Evolutionary conservation across 306 rosid species (phyloP), one percentile per base, ranked within the genome.

Genomic region (Hippophae gyantsensis): DNA sequence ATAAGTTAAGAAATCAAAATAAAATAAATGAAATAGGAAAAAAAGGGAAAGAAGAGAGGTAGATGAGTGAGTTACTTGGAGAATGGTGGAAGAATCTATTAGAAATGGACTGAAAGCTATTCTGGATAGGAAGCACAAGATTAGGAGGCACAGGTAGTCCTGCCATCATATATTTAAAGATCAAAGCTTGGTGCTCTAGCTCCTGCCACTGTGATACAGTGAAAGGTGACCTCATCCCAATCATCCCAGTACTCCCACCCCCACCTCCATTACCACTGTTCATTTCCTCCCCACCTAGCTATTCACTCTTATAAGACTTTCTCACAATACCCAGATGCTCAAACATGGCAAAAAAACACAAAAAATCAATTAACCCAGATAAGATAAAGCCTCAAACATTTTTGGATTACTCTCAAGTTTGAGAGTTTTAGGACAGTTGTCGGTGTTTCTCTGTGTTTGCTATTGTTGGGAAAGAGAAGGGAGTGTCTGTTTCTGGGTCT

Each of bases 161-260:
- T 3, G 92, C 92, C 69, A 83, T 76, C 63, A 89, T 75, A 68
- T 86, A 89, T 81, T 83, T 89, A 68, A 89, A 89, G 78, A 89
- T 89, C 72, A 83, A 81, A 51, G 90, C 92, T 64, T 89, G 95
- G 67, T 83, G 95, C 63, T 89, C 97, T 46, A 89, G 84, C 81
- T 89, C 95, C 63, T 83, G 89, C 95, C 95, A 89, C 79, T 89
- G 97, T 2, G 89, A 74, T 71, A 72, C 79, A 57, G 97, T 89
- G 79, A 89, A 89, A 66, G 82, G 90, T 14, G 88, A 74, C 69
- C 82, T 82, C 59, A 60, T 56, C 54, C 82, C 75, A 40, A 46
- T 82, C 59, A 60, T 56, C 54, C 82, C 75, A 40, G 51, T 66
- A 50, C 59, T 18, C 58, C 69, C 69, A 50, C 46, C 54, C 48